Base-by-base conservation (phyloP, 192 early-diverging fungal species). In the Coemansia sp. region DNA sequence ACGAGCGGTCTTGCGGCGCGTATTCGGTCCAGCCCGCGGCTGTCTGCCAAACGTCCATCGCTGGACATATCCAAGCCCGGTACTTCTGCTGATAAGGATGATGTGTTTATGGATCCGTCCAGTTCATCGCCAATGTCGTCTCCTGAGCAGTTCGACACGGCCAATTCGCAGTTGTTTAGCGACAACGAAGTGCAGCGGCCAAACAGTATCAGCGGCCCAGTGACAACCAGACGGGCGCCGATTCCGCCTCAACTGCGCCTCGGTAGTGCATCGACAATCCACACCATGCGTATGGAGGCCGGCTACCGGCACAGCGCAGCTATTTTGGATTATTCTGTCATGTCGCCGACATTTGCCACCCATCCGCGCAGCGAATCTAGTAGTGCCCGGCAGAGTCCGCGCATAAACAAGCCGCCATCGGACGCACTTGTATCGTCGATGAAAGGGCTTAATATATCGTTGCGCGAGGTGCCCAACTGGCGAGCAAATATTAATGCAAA, bases 111-210 rank as follows among this genome's bases (percentile, higher is more conserved):
- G 7, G 53, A 55, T 8, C 29, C 23, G 6, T 4, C 37, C 21
- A 50, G 29, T 27, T 22, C 23, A 19, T 43, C 57, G 8, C 29
- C 61, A 17, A 8, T 37, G 10, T 62, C 49, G 11, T 61, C 52
- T 7, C 25, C 38, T 9, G 59, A 54, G 21, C 49, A 59, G 43
- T 68, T 54, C 39, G 59, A 56, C 27, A 68, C 66, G 48, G 66
- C 67, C 11, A 57, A 52, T n/a, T 69, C 67, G 22, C 50, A 59
- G 27, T 43, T 69, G 19, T 62, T 63, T 52, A 56, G 55, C 16
- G 17, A 25, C 55, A 53, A 47, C 16, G 22, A 19, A 35, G 14
- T 38, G 14, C 16, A 21, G 38, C 62, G 56, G 6, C 31, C 53
- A 21, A 27, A 23, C 55, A 52, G 29, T 37, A 47, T 12, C 12